Evolutionary conservation across 2,329 filamentous ascomycete species (phyloP), one percentile per base, ranked within the genome.

Genomic region (Colletotrichum aenigma): DNA sequence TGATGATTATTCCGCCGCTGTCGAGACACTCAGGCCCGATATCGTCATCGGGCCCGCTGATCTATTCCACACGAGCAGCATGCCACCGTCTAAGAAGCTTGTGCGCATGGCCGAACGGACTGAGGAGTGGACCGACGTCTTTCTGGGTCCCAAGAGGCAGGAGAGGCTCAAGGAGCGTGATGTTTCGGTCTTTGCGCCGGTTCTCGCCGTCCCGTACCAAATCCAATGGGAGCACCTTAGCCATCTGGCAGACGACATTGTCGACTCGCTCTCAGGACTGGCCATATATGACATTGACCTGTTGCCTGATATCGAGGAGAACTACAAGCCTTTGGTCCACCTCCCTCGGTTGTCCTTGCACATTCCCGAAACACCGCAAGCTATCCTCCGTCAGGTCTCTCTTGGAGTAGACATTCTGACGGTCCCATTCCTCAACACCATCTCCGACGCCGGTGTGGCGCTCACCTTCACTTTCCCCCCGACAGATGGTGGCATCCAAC

Each of bases 51-150:
- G 93, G 0, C 85, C 97, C 67, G 94, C 94, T 7, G 97, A 99
- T 83, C 89, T 96, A 12, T 79, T 85, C 79, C 79, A 87, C 70
- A 81, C 81, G 13, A 86, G 85, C 86, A 87, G 70, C 78, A 87
- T 84, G 6, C 90, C 94, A 0, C 91, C 93, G 4, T 86, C 89
- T 12, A 98, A 97, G 85, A 91, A 96, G 61, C 91, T 94, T 62
- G 88, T 92, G 43, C 96, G 95, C 81, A 98, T 98, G 93, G 93
- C 92, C 28, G 95, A 97, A 81, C 90, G 96, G 72, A 98, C 95
- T 1, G 94, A 97, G 82, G 90, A 91, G 48, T 98, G 96, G 95
- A 87, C 96, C 21, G 90, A 91, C 28, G 91, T 94, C 77, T 91
- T 95, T 66, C 87, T 96, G 43, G 84, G 86, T 18, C 82, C 85